Evolutionary conservation across 805 yeast species (phyloP).

Genomic region (Lipomyces yamadae): DNA sequence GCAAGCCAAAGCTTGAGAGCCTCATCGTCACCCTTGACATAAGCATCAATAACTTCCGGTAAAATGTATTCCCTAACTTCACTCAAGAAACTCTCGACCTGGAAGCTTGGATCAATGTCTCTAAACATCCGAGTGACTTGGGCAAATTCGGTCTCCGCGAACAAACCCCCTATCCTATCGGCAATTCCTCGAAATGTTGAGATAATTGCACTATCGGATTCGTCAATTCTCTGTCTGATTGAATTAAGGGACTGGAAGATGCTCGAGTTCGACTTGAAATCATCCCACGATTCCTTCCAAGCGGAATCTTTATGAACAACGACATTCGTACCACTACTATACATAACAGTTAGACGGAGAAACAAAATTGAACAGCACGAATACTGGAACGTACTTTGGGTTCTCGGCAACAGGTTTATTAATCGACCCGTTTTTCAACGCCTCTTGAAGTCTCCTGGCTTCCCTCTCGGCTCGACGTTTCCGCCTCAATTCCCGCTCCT

Average conservation of each 20-base stretch:
- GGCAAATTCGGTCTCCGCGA: constrained; percentile 95
- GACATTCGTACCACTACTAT: constrained; percentile 72
- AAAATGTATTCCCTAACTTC: constrained; percentile 89
- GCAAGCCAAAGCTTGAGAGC: constrained; percentile 88
- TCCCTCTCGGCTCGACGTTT: constrained; percentile 61
- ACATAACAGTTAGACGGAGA: not conserved
- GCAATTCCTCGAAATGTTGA: constrained; percentile 77
- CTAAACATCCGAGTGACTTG: constrained; percentile 85
- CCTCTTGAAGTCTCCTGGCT: constrained; percentile 44
- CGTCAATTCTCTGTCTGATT: constrained; percentile 72
- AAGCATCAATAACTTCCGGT: constrained; percentile 95
- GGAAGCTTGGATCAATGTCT: constrained; percentile 88
- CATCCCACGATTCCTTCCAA: constrained; percentile 67
- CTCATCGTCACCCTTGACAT: constrained; percentile 85
- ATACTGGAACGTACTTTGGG: constrained; percentile 38
- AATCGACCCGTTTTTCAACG: constrained; percentile 53
- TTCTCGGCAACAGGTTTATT: constrained; percentile 73
- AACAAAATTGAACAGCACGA: not conserved
- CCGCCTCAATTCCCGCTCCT: constrained; percentile 79
- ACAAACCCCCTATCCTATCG: constrained; percentile 82
- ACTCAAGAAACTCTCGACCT: constrained; percentile 73
- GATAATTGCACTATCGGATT: constrained; percentile 89
- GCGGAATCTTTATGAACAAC: constrained; percentile 82
- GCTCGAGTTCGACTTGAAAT: constrained; percentile 63
- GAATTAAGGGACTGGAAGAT: constrained; percentile 68